Evolutionary conservation across 2,329 filamentous ascomycete genomes (phyloP), one percentile per base, ranked within the genome.

Genomic region (Paecilomyces formosus): DNA sequence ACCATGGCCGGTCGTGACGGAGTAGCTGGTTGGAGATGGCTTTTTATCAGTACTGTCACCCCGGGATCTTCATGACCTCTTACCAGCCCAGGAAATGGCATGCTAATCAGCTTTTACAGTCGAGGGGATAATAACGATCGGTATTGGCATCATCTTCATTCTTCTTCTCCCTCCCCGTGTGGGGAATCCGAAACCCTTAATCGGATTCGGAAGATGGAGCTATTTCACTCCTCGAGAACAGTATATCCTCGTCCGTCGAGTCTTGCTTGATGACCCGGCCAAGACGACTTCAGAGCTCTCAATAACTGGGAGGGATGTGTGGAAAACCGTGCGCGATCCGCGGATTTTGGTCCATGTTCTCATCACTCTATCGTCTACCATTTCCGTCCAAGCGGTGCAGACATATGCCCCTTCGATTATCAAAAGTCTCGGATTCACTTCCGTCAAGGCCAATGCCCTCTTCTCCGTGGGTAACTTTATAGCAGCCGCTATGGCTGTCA

Each of bases 351-450:
- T 78, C 5, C 82, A 85, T 55, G 74, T 81, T 5, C 59, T 80
- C 18, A 78, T 85, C 59, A 81, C 82, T 1, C 58, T 73, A 7
- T 66, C 35, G 62, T 82, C 30, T 61, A 72, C 68, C 81, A 81
- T 68, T 76, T 81, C 63, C 69, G 79, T 12, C 78, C 80, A 18
- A 74, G 81, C 63, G 63, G 76, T 67, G 75, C 76, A 81, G 57
- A 80, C 82, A 3, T 84, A 85, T 60, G 77, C 80, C 0, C 82
- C 82, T 0, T 78, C 78, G 5, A 79, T 85, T 53, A 80, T 85
- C 58, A 77, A 72, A 55, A 76, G 74, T 11, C 79, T 85, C 53
- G 83, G 82, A 0, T 85, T 82, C 61, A 69, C 66, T 3, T 65
- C 69, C 0, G 74, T 85, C 2, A 71, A 67, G 0, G 77, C 77